These are phyloP conservation scores for Grigorovia jiainica DNA, from an alignment of 805 yeast species.

Conservation along the genomic window DNA sequence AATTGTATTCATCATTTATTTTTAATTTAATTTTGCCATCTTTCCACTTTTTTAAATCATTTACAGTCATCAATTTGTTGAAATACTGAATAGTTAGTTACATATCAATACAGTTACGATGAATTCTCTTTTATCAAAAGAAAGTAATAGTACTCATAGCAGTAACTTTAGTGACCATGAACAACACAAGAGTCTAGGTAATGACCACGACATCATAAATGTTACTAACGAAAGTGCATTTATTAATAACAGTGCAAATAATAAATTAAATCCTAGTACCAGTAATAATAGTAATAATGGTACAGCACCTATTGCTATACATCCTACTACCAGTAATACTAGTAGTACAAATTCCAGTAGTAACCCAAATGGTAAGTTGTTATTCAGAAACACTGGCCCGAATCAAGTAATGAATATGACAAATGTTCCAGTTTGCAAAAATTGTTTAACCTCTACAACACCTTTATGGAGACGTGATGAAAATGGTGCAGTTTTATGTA, in stretches of 20 bases:
- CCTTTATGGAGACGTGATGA: conserved; percentile 96
- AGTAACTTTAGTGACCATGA: neutral
- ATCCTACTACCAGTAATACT: neutral
- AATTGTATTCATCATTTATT: no score
- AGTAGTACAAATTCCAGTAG: neutral
- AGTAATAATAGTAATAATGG: neutral
- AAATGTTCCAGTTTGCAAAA: conserved; percentile 61
- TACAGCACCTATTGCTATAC: neutral
- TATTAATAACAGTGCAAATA: no score
- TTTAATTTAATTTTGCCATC: no score
- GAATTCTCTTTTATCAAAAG: neutral
- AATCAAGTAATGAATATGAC: conserved; percentile 1
- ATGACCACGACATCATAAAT: neutral
- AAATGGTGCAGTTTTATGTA: conserved; percentile 80
- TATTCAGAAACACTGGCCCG: conserved; percentile 4
- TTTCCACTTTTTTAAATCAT: no score
- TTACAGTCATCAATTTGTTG: no score
- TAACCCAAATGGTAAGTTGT: conserved; percentile 1
- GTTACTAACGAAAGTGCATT: no score
- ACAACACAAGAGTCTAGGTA: neutral
- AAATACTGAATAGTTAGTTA: no score
- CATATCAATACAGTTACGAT: neutral
- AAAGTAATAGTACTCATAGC: neutral
- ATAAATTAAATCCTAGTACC: neutral
- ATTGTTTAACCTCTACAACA: conserved; percentile 86